These are phyloP conservation scores for Lentinula boryana DNA, from an alignment of 768 basidiomycete species.

Conservation along the genomic window DNA sequence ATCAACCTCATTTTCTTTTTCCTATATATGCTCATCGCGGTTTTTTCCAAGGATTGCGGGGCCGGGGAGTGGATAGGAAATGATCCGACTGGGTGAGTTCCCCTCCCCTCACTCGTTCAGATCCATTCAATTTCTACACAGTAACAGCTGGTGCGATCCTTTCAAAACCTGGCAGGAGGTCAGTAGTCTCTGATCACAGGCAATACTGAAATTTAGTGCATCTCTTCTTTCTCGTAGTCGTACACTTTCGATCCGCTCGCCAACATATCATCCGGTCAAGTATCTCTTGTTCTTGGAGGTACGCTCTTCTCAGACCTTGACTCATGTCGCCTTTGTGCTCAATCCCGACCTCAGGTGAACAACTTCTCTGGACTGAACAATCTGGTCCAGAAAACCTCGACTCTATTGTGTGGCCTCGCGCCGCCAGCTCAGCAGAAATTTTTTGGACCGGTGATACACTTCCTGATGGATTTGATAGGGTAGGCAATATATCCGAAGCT, in stretches of 20 bases:
- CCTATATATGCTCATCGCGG: background rate
- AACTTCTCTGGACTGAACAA: slow-evolving; percentile 46
- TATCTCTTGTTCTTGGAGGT: slow-evolving; percentile 33
- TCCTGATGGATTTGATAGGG: slow-evolving; percentile 4
- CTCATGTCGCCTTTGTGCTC: background rate
- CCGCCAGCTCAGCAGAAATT: slow-evolving; percentile 41
- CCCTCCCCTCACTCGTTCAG: background rate
- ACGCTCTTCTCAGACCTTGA: slow-evolving; percentile 10
- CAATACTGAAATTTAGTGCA: background rate
- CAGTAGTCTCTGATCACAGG: slow-evolving; percentile 11
- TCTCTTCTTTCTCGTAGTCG: slow-evolving; percentile 19
- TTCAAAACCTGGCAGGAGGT: slow-evolving; percentile 49
- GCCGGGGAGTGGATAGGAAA: slow-evolving; percentile 40
- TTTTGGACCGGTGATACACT: slow-evolving; percentile 41
- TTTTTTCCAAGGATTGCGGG: slow-evolving; percentile 32
- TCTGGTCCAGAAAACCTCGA: slow-evolving; percentile 42
- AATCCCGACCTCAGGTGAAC: slow-evolving; percentile 20
- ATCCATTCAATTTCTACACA: slow-evolving; percentile 12
- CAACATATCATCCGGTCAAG: slow-evolving; percentile 29
- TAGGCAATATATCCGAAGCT: slow-evolving; percentile 1
- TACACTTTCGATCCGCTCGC: slow-evolving; percentile 47
- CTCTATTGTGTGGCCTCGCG: slow-evolving; percentile 40
- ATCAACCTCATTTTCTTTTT: slow-evolving; percentile 7
- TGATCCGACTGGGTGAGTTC: slow-evolving; percentile 17
- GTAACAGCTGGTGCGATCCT: slow-evolving; percentile 43